These are phyloP conservation scores for Trichoderma sp. DNA, from an alignment of 2,329 filamentous ascomycete species.

Conservation along the genomic window DNA sequence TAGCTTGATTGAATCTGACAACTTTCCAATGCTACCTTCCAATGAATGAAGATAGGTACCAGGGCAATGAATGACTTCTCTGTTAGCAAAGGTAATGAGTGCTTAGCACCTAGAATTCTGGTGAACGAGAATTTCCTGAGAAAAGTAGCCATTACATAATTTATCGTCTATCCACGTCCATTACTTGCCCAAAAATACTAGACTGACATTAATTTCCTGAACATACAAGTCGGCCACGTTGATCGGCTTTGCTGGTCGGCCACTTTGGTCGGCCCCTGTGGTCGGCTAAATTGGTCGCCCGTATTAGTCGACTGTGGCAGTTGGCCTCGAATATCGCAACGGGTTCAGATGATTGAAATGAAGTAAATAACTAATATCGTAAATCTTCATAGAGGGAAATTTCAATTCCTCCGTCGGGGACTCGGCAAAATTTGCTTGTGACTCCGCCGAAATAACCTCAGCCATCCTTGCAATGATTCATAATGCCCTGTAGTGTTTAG, in stretches of 20 bases:
- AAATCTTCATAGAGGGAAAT: neutral
- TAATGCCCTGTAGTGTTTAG: neutral
- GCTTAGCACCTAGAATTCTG: neutral
- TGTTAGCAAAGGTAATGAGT: neutral
- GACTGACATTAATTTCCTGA: neutral
- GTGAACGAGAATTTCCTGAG: neutral
- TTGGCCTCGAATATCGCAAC: neutral
- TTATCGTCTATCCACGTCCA: neutral
- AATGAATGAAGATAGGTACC: neutral
- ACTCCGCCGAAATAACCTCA: neutral
- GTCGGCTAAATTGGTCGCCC: neutral
- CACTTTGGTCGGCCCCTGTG: neutral
- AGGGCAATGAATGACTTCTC: neutral
- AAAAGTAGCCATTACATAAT: neutral
- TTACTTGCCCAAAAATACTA: neutral
- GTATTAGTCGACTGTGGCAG: neutral
- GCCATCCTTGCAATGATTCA: neutral
- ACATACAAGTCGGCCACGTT: neutral
- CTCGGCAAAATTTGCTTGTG: neutral
- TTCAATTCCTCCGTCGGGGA: neutral
- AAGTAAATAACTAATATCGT: fast-evolving
- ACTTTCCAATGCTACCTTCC: neutral
- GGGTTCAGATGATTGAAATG: neutral
- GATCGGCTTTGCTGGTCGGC: neutral
- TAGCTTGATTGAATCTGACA: neutral